phyloP scores from a whole-genome alignment of 805 yeast genomes.

The Teunomyces gatunensis region DNA sequence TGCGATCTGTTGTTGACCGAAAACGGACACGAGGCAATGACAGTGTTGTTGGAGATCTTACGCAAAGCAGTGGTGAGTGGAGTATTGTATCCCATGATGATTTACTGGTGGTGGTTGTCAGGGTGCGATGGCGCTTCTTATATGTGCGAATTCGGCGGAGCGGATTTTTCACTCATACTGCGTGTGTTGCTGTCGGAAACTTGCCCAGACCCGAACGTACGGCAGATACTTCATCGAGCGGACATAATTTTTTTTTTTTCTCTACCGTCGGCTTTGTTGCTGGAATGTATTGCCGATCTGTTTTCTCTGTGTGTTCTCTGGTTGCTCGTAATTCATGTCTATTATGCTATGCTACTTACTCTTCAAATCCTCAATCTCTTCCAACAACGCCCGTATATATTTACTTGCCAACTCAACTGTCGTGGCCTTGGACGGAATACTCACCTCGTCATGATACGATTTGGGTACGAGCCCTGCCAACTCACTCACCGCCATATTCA shows the following conservation, averaged over 20 bases:
- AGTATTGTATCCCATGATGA: slow-evolving; percentile 26
- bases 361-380: slow-evolving; percentile 25
- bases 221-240: no score
- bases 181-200: no score
- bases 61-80: slow-evolving; percentile 28
- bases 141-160: no score
- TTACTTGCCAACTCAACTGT: slow-evolving; percentile 86
- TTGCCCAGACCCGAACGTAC: no score
- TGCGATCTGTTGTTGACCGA: slow-evolving; percentile 25
- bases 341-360: slow-evolving; percentile 4
- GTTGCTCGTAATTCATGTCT: not conserved
- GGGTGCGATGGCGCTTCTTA: no score
- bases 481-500: slow-evolving; percentile 83
- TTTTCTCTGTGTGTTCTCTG: no score
- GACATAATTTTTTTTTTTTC: no score
- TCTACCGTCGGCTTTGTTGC: no score
- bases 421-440: slow-evolving; percentile 86
- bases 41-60: slow-evolving; percentile 28
- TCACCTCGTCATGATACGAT: slow-evolving; percentile 50
- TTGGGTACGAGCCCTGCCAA: slow-evolving; percentile 68
- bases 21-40: slow-evolving; percentile 31
- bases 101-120: no score
- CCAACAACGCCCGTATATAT: slow-evolving; percentile 49
- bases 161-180: no score
- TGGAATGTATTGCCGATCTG: no score